A percentile compares a stretch with the other conserved stretches of the same genome.
Evolutionary conservation across 2,329 filamentous ascomycete genomes (phyloP).

Genomic region (Alternaria metachromatica): DNA sequence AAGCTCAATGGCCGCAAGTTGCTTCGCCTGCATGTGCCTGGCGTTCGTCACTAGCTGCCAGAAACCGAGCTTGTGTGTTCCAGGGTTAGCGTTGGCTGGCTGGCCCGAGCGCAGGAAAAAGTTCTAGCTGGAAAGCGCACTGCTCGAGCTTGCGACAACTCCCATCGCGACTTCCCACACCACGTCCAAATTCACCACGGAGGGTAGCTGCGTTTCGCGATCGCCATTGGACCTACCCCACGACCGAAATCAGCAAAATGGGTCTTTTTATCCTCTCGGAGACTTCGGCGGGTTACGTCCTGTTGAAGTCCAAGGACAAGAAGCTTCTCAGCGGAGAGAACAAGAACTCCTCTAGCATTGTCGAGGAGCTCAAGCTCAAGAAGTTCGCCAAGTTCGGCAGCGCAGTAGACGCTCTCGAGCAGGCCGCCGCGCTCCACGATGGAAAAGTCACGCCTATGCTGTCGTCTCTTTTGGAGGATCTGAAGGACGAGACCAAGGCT

Average conservation of each 20-base stretch:
- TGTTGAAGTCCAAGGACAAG: slow-evolving; percentile 99
- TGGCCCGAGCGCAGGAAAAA: slow-evolving; percentile 17
- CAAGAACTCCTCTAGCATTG: slow-evolving; percentile 81
- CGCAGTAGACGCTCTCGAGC: slow-evolving; percentile 85
- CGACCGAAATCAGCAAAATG: slow-evolving; percentile 39
- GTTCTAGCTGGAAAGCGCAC: slow-evolving; percentile 16
- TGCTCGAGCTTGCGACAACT: slow-evolving; percentile 21
- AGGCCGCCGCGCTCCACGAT: slow-evolving; percentile 78
- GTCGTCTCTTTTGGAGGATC: slow-evolving; percentile 78
- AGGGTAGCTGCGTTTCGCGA: slow-evolving; percentile 15
- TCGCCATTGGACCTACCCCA: slow-evolving; percentile 8
- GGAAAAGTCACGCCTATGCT: slow-evolving; percentile 94
- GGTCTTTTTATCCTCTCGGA: slow-evolving; percentile 51
- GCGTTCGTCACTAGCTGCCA: neutral
- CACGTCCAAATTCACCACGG: slow-evolving; percentile 18
- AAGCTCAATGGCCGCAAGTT: neutral
- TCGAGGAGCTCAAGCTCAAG: slow-evolving; percentile 93
- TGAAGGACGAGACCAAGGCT: slow-evolving; percentile 98
- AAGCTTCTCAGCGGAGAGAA: slow-evolving; percentile 85
- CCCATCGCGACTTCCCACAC: slow-evolving; percentile 24
- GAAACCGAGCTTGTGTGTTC: slow-evolving; percentile 1
- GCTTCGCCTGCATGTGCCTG: neutral
- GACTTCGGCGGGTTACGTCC: slow-evolving; percentile 81
- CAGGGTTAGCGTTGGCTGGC: neutral
- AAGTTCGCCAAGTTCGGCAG: slow-evolving; percentile 97